Percentiles rank a stretch among this genome's conserved stretches.
These are phyloP conservation scores for Penstemon eatonii DNA, from an alignment of 257 asterid species.

Conservation along the genomic window DNA sequence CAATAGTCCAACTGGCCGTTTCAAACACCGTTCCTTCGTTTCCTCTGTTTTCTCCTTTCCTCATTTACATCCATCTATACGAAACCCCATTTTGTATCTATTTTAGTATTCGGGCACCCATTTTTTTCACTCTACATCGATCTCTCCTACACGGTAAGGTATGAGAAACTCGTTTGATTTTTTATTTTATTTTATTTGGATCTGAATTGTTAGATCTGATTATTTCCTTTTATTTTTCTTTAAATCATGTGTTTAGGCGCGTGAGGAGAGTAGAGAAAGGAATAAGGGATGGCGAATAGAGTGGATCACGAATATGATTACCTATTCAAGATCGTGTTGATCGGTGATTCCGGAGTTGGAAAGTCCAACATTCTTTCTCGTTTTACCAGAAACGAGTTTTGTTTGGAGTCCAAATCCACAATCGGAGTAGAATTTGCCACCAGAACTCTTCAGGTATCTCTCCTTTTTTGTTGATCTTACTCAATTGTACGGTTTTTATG, in stretches of 20 bases:
- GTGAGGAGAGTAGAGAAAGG: neutral
- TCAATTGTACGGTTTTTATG: too few species aligned
- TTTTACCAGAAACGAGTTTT: constrained; percentile 21
- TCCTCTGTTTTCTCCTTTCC: too few species aligned
- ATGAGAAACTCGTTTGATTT: neutral
- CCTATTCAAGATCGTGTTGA: constrained; percentile 20
- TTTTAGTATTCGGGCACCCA: too few species aligned
- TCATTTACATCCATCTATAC: too few species aligned
- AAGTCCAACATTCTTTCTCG: constrained; percentile 19
- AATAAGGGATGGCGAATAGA: constrained; percentile 4
- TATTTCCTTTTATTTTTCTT: neutral
- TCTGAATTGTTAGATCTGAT: neutral
- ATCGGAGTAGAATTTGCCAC: constrained; percentile 24
- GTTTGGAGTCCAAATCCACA: constrained; percentile 19
- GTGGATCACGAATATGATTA: constrained; percentile 24
- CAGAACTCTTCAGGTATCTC: constrained; percentile 15
- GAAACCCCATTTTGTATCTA: too few species aligned
- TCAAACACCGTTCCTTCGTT: too few species aligned
- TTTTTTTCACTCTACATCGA: too few species aligned
- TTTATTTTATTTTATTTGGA: neutral
- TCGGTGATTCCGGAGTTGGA: constrained; percentile 23
- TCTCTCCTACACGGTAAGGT: neutral
- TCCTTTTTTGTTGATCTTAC: too few species aligned
- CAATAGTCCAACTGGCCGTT: too few species aligned
- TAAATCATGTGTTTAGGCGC: neutral